phyloP scores from a whole-genome alignment of 495 filamentous ascomycete genomes.

The Antarctomyces pellizariae region DNA sequence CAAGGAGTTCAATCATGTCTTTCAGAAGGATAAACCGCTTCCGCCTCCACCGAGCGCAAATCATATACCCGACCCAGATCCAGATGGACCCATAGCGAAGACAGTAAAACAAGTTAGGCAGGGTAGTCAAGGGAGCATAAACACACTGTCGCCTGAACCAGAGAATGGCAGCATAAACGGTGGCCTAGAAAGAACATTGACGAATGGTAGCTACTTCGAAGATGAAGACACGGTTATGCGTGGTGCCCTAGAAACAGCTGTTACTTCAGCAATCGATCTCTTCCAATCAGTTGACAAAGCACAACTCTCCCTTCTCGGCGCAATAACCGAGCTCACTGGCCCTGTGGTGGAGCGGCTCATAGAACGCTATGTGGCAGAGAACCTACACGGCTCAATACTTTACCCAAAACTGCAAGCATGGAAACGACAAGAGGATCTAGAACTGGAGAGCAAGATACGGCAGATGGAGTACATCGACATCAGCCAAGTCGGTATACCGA shows the following conservation, averaged over 20 bases:
- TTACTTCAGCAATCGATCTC: slow-evolving; percentile 82
- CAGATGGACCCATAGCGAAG: slow-evolving; percentile 24
- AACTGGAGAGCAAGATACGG: slow-evolving; percentile 70
- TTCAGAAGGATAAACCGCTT: slow-evolving; percentile 65
- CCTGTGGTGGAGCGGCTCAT: slow-evolving; percentile 80
- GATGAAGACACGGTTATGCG: slow-evolving; percentile 80
- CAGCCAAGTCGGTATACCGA: slow-evolving; percentile 71
- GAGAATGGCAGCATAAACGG: no score
- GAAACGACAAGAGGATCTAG: slow-evolving; percentile 60
- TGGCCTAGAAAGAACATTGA: slow-evolving; percentile 3
- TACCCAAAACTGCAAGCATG: slow-evolving; percentile 64
- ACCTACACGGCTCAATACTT: slow-evolving; percentile 69
- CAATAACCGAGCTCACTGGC: slow-evolving; percentile 84
- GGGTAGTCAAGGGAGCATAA: no score
- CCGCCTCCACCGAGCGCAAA: slow-evolving; percentile 48
- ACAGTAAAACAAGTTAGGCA: slow-evolving; percentile 26
- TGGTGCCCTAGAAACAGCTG: slow-evolving; percentile 65
- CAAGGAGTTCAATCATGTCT: slow-evolving; percentile 62
- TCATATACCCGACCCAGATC: slow-evolving; percentile 25
- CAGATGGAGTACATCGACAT: slow-evolving; percentile 90
- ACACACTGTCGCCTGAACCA: no score
- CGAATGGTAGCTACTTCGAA: slow-evolving; percentile 30
- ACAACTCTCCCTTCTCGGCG: slow-evolving; percentile 73
- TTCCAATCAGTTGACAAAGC: slow-evolving; percentile 93
- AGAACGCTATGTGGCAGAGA: slow-evolving; percentile 84